Conservation (phyloP, 2,329 filamentous ascomycete genomes). For the Trichoderma semiorbis region DNA sequence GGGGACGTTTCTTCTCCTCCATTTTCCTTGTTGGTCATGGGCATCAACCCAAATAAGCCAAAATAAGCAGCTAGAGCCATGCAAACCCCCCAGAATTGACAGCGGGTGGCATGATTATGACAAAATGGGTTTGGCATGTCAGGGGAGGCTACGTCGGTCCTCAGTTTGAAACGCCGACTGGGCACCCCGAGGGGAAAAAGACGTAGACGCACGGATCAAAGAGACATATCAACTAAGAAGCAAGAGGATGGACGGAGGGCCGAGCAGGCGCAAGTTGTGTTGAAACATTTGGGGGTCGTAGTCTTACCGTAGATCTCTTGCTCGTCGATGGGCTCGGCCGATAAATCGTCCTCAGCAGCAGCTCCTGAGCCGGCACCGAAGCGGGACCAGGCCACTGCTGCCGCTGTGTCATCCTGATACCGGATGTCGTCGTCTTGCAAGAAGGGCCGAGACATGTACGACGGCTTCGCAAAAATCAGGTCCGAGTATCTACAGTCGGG, state of each 20-base stretch:
- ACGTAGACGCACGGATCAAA: neutral
- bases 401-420: conserved; percentile 33
- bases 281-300: neutral
- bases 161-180: neutral
- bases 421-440: conserved; percentile 37
- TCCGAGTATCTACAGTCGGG: conserved; percentile 47
- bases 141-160: neutral
- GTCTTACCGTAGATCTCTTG: conserved; percentile 88
- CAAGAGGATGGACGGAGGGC: neutral
- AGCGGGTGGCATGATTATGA: neutral
- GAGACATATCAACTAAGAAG: neutral
- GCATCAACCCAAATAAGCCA: neutral
- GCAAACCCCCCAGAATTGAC: neutral
- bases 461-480: conserved; percentile 45
- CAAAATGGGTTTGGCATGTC: neutral
- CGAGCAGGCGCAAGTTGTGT: neutral
- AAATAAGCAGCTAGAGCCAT: neutral
- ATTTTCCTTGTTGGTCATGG: neutral
- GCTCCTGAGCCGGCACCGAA: conserved; percentile 37
- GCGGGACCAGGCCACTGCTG: conserved; percentile 29
- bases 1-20: neutral
- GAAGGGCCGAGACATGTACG: conserved; percentile 42
- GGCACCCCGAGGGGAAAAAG: neutral
- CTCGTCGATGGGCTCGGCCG: conserved; percentile 83
- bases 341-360: conserved; percentile 49